Evolutionary conservation across 805 yeast species (phyloP).

Genomic region (Kluyveromyces dobzhanskii): DNA sequence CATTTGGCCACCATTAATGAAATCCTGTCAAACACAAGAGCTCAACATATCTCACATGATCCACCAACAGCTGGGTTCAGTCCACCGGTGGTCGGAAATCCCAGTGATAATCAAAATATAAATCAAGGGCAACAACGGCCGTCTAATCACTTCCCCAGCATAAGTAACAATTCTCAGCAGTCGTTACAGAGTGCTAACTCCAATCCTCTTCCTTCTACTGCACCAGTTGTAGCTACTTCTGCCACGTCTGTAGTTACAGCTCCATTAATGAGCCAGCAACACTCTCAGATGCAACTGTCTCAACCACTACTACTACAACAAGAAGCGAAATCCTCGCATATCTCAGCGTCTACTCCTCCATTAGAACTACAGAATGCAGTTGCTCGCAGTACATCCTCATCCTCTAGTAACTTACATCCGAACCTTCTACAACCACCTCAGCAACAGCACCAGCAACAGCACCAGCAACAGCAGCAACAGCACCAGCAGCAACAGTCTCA

Average conservation of each 20-base stretch:
- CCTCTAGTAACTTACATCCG: slow-evolving; percentile 8
- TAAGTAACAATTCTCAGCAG: not conserved
- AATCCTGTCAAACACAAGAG: slow-evolving; percentile 7
- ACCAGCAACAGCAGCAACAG: no score
- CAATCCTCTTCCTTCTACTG: no score
- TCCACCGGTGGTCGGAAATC: no score
- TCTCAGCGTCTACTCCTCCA: slow-evolving; percentile 42
- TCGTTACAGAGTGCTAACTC: not conserved
- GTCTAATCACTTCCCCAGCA: slow-evolving; percentile 3
- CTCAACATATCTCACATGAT: not conserved
- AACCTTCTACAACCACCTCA: no score
- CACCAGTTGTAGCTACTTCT: no score
- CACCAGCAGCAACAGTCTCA: no score
- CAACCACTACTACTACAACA: not conserved
- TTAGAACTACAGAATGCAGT: slow-evolving; percentile 5
- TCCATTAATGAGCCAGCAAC: not conserved
- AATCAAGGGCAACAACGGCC: no score
- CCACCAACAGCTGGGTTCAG: no score
- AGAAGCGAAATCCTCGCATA: slow-evolving; percentile 14
- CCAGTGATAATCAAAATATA: no score
- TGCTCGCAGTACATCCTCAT: slow-evolving; percentile 14
- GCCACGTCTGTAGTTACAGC: no score
- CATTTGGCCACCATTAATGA: slow-evolving; percentile 18
- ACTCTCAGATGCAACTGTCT: not conserved
- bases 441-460: no score